Evolutionary conservation across 805 yeast genomes (phyloP).

Genomic region (Lipomyces spencermartinsiae): DNA sequence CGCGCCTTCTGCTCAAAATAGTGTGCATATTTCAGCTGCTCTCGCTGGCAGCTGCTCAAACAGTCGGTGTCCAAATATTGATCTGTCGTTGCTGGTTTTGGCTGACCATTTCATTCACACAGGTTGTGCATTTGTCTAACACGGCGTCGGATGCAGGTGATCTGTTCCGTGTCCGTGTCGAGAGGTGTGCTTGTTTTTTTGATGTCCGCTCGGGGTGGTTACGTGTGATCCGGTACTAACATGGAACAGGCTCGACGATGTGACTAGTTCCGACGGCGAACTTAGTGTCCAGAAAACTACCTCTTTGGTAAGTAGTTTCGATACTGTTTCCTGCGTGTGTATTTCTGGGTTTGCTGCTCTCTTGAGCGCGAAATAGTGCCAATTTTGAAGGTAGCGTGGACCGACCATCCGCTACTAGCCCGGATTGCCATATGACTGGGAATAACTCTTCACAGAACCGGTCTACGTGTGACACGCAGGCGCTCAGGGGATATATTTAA

Average conservation of each 20-base stretch:
- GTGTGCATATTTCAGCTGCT: neutral
- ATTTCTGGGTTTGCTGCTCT: neutral
- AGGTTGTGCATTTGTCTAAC: slow-evolving; percentile 5
- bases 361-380: neutral
- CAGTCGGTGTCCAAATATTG: neutral
- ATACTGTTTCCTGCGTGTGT: neutral
- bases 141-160: neutral
- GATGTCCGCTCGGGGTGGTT: neutral
- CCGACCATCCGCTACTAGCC: neutral
- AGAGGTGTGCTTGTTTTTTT: neutral
- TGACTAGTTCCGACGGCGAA: neutral
- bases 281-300: slow-evolving; percentile 7
- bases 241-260: neutral
- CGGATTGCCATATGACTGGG: neutral
- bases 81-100: neutral
- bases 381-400: too few species aligned
- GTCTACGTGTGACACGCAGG: neutral
- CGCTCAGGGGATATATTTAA: neutral
- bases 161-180: neutral
- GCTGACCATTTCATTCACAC: neutral
- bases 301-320: slow-evolving; percentile 1
- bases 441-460: neutral
- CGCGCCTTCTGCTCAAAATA: neutral
- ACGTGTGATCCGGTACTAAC: neutral
- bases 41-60: neutral